Percentiles rank a stretch among this genome's conserved stretches.
These are phyloP conservation scores for Trichoderma endophyticum DNA, from an alignment of 2,329 filamentous ascomycete species.

Conservation along the genomic window DNA sequence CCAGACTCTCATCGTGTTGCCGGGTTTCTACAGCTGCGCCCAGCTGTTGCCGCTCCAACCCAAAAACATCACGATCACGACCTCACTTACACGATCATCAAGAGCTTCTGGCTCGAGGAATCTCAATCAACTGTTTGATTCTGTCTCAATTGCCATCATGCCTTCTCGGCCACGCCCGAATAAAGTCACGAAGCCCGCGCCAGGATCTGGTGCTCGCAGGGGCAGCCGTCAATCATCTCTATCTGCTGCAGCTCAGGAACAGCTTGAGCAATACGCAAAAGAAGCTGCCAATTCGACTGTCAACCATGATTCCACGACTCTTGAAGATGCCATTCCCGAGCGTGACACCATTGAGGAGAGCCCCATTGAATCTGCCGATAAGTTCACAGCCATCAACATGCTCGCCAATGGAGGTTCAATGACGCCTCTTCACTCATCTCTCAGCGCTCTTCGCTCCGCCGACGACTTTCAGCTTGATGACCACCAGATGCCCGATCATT, in stretches of 20 bases:
- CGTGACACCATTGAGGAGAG: neutral
- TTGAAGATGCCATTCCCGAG: neutral
- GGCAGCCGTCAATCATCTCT: conserved; percentile 29
- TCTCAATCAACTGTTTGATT: neutral
- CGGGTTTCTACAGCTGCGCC: conserved; percentile 27
- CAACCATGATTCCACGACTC: neutral
- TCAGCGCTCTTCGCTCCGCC: conserved; percentile 7
- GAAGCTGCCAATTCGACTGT: conserved; percentile 10
- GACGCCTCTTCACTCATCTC: conserved; percentile 7
- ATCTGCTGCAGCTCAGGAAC: conserved; percentile 27
- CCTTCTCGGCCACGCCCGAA: conserved; percentile 37
- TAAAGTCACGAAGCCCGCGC: conserved; percentile 44
- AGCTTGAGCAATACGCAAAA: conserved; percentile 31
- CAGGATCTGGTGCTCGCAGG: conserved; percentile 20
- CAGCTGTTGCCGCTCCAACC: conserved; percentile 20
- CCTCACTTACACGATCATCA: conserved; percentile 19
- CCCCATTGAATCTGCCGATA: conserved; percentile 17
- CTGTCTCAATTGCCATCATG: conserved; percentile 10
- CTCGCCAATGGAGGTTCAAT: conserved; percentile 19
- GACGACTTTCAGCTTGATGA: conserved; percentile 17
- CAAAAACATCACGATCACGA: conserved; percentile 1
- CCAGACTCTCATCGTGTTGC: conserved; percentile 15
- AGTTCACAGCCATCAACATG: conserved; percentile 17
- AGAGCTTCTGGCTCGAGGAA: neutral
- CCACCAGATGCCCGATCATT: conserved; percentile 9